Base-by-base conservation (phyloP, 2,329 filamentous ascomycete genomes). In the Chrysoporthe puriensis region DNA sequence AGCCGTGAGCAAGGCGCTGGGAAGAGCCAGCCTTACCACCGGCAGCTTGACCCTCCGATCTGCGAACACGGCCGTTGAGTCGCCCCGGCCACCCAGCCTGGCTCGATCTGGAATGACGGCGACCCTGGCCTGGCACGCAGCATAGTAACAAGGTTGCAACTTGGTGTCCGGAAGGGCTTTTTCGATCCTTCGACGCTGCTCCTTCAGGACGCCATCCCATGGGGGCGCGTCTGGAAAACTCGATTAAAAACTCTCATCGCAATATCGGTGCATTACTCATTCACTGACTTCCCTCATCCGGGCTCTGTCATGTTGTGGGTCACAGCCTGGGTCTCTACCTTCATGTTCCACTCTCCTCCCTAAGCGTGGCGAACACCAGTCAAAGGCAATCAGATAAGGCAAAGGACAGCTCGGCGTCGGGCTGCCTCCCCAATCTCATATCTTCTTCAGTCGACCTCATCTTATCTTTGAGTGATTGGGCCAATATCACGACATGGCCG, bases 231-330 rank as follows among this genome's bases (percentile, higher is more conserved):
- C 34, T 54, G 48, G 16, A 18, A 40, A n/a, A 46, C 44, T 18
- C 46, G 26, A n/a, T 40, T 50, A 52, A 16, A 63, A 62, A 16
- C 46, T 59, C 43, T 50, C 40, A 62, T 54, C 26, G 43, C 59
- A 48, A 43, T 44, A 56, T 50, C 56, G 26, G 54, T 57, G 44
- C 54, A 34, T 64, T 63, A 44, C 32, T 59, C 61, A 43, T 43
- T 64, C 36, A 32, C 16, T 56, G 40, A 18, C 11, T 58, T 34
- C 36, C 8, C n/a, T 26, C 44, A 40, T 50, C 62, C 60, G 59
- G 50, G 46, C 54, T 59, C 46, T 68, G 68, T 69, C 65, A 67
- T 69, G 68, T 66, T 67, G 68, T 69, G 68, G 68, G 65, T 68
- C 62, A 65, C 62, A 48, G 68, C 58, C 57, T 68, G 62, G 52